Conservation (phyloP, 1,284 basidiomycete genomes). For the Papiliotrema fonsecae region DNA sequence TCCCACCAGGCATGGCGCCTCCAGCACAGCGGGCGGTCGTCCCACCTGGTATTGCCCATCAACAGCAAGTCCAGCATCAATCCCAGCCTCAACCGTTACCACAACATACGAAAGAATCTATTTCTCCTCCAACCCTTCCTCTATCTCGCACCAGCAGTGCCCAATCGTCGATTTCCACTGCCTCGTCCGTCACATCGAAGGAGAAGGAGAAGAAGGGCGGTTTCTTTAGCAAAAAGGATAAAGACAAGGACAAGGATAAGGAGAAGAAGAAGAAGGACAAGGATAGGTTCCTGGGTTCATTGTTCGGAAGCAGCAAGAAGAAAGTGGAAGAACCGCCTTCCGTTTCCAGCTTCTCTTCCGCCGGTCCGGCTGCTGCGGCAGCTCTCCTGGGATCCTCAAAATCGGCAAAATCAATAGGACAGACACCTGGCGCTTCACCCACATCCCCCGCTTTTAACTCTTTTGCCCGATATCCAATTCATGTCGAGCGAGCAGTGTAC, state of each 20-base stretch:
- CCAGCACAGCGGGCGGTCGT: slow-evolving; percentile 24
- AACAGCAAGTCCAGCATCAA: slow-evolving; percentile 2
- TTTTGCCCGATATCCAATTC: slow-evolving; percentile 87
- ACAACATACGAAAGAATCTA: slow-evolving; percentile 16
- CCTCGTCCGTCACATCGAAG: slow-evolving; percentile 50
- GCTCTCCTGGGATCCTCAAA: slow-evolving; percentile 76
- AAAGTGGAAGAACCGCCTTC: slow-evolving; percentile 60
- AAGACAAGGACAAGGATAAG: slow-evolving; percentile 61
- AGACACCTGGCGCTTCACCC: slow-evolving; percentile 41
- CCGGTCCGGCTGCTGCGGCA: slow-evolving; percentile 72
- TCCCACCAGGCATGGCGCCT: slow-evolving; percentile 34
- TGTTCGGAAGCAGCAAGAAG: slow-evolving; percentile 78
- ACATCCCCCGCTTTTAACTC: slow-evolving; percentile 57
- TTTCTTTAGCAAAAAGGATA: slow-evolving; percentile 57
- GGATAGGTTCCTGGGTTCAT: slow-evolving; percentile 79
- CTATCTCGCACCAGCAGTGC: slow-evolving; percentile 27
- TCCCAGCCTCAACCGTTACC: neutral
- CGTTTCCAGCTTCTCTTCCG: slow-evolving; percentile 51
- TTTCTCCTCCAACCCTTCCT: slow-evolving; percentile 24
- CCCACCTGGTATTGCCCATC: slow-evolving; percentile 19
- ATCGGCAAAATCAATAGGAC: slow-evolving; percentile 58
- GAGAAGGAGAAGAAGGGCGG: slow-evolving; percentile 51
- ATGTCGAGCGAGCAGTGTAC: slow-evolving; percentile 97
- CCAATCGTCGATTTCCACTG: slow-evolving; percentile 22
- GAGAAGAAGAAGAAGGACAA: slow-evolving; percentile 57